Base-by-base conservation (phyloP, 2,329 filamentous ascomycete genomes). In the Fusarium nodosum region DNA sequence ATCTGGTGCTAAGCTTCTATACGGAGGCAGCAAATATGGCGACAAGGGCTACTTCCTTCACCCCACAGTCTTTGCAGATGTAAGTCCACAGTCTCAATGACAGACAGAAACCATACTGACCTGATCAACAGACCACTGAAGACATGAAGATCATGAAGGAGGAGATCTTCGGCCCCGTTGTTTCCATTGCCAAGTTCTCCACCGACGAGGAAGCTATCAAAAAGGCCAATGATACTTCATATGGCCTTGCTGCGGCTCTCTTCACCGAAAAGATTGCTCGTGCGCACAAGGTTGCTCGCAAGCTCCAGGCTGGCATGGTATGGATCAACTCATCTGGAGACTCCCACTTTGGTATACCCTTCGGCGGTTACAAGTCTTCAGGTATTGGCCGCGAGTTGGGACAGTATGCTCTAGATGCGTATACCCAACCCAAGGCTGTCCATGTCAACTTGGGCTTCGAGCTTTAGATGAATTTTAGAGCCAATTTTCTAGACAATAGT, bases 1-100 rank as follows among this genome's bases (percentile, higher is more conserved):
- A 10, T 86, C 88, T 71, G 90, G 89, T 20, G 87, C 88, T 1
- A 88, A 81, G 2, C 81, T 92, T 4, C 79, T 84, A 18, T 80
- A 79, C 18, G 79, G 78, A 8, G 75, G 76, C 0, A 66, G 42
- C 13, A 73, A 66, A 34, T 52, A 74, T 15, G 68, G 73, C 1
- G 66, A 66, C 28, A 68, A 73, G 42, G 76, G 76, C 0, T 76
- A 74, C 24, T 78, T 71, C 45, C 64, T 77, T 12, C 50, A 71
- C 5, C 74, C 75, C 9, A 76, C 74, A 0, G 69, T 77, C 18
- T 76, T 77, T 60, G 64, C 60, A 10, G 73, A 77, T 34, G 74
- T 74, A 52, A 72, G 69, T 65, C 18, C 11, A 3, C 15, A 10
- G 12, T 13, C 7, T 2, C 30, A 41, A 2, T 24, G 8, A 3